Evolutionary conservation across 768 basidiomycete species (phyloP).

Genomic region (Guyanaporus albipodus): DNA sequence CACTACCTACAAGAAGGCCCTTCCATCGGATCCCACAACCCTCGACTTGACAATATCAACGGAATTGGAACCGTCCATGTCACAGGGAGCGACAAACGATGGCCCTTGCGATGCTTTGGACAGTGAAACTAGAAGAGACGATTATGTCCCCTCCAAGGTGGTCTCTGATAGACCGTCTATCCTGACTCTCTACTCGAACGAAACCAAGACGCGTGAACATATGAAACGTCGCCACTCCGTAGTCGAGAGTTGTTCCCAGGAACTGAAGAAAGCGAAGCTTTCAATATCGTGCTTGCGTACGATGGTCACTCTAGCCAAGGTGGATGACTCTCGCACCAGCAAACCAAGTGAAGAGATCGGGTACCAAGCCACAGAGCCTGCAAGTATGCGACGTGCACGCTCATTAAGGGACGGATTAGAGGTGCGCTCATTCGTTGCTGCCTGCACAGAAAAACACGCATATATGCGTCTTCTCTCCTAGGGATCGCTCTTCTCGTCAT

Average conservation of each 20-base stretch:
- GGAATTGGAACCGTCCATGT: background rate
- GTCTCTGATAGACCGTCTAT: background rate
- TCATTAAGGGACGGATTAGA: no score
- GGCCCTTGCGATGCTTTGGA: background rate
- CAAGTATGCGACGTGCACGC: slow-evolving; percentile 39
- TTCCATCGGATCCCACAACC: background rate
- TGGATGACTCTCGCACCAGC: background rate
- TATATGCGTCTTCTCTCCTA: slow-evolving; percentile 8
- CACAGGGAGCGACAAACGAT: background rate
- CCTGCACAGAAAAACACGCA: background rate
- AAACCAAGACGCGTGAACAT: background rate
- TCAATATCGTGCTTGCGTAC: slow-evolving; percentile 1
- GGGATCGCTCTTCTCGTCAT: slow-evolving; percentile 7
- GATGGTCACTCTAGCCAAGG: no score
- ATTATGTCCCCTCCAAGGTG: background rate
- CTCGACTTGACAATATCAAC: background rate
- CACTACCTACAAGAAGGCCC: background rate
- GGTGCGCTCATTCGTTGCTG: no score
- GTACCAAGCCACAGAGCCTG: slow-evolving; percentile 32
- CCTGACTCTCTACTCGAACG: background rate
- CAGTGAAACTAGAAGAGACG: background rate
- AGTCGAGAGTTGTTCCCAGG: background rate
- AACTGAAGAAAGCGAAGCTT: slow-evolving; percentile 20
- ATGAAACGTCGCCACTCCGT: slow-evolving; percentile 19
- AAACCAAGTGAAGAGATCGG: background rate